Percentiles rank a stretch among this genome's conserved stretches.
Conservation (phyloP, 805 yeast genomes). For the Limtongia smithiae region DNA sequence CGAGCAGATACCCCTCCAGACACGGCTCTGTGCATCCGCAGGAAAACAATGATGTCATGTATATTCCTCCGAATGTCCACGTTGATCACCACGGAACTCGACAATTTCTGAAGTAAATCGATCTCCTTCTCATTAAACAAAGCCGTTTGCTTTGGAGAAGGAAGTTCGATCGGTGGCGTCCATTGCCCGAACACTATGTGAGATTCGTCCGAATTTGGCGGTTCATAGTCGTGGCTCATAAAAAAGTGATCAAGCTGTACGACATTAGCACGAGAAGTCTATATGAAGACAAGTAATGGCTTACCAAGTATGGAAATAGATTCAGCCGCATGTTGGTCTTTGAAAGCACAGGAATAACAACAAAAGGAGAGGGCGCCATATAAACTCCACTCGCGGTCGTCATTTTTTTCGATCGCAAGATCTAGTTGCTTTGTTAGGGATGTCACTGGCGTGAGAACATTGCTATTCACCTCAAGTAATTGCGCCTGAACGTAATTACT, state of each 20-base stretch:
- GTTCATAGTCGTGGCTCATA: slow-evolving; percentile 21
- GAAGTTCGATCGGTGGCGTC: slow-evolving; percentile 5
- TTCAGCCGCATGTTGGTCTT: not conserved
- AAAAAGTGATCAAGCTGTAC: slow-evolving; percentile 21
- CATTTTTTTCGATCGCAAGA: slow-evolving; percentile 14
- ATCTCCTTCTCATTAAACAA: slow-evolving; percentile 13
- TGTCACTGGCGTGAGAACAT: not conserved
- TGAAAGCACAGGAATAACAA: slow-evolving; percentile 16
- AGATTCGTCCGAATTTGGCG: not conserved
- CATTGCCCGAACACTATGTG: not conserved
- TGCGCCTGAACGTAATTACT: slow-evolving; percentile 25
- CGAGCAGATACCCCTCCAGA: slow-evolving; percentile 51
- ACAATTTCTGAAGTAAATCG: slow-evolving; percentile 9
- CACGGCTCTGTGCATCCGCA: slow-evolving; percentile 55
- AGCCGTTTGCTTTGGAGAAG: not conserved
- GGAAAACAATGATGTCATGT: slow-evolving; percentile 52
- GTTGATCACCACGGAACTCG: slow-evolving; percentile 39
- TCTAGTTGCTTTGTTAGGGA: slow-evolving; percentile 4
- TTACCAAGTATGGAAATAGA: slow-evolving; percentile 23
- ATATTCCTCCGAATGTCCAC: slow-evolving; percentile 54
- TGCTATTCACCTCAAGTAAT: slow-evolving; percentile 15
- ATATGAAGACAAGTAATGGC: not conserved
- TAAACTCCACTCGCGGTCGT: slow-evolving; percentile 10
- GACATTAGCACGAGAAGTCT: not conserved
- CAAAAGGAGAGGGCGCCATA: slow-evolving; percentile 14